phyloP scores from a whole-genome alignment of 2,329 filamentous ascomycete species.

The Sporothrix dimorphospora region DNA sequence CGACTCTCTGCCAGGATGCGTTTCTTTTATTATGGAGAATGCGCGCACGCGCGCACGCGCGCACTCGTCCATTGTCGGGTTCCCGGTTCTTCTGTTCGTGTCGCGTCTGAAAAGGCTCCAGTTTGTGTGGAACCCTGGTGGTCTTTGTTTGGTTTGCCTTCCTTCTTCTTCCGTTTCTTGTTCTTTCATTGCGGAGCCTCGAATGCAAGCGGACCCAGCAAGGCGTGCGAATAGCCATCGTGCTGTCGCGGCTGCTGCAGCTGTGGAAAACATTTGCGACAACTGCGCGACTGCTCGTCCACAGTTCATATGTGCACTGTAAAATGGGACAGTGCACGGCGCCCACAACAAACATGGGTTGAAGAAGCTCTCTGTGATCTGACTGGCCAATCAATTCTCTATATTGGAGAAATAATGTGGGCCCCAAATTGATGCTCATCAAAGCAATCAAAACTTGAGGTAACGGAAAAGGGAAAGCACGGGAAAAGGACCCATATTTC shows the following conservation, averaged over 20 bases:
- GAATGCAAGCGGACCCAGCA: not conserved
- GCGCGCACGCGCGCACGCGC: constrained; percentile 1
- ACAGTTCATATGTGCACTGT: not conserved
- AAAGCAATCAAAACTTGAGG: constrained; percentile 18
- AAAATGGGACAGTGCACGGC: not conserved
- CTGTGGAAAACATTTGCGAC: not conserved
- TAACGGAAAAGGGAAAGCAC: constrained; percentile 15
- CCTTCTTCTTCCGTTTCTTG: not conserved
- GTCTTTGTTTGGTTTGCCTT: constrained; percentile 1
- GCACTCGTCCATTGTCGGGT: not conserved
- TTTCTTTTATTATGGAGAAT: constrained; percentile 5
- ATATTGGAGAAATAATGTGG: not conserved
- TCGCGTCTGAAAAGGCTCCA: constrained; percentile 9
- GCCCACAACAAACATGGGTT: not conserved
- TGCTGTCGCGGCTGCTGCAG: too few relatives aligned
- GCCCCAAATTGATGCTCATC: not conserved
- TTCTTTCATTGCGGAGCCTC: constrained; percentile 8
- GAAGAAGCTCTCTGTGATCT: not conserved
- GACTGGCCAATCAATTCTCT: not conserved
- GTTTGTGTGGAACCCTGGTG: not conserved
- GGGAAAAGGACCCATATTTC: not conserved
- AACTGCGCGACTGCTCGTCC: too few relatives aligned
- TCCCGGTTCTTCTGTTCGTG: not conserved
- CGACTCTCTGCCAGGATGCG: not conserved
- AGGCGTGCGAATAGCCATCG: constrained; percentile 9